Conservation (phyloP, 139 green algal genomes). For the Axilococcus clingmanii region DNA sequence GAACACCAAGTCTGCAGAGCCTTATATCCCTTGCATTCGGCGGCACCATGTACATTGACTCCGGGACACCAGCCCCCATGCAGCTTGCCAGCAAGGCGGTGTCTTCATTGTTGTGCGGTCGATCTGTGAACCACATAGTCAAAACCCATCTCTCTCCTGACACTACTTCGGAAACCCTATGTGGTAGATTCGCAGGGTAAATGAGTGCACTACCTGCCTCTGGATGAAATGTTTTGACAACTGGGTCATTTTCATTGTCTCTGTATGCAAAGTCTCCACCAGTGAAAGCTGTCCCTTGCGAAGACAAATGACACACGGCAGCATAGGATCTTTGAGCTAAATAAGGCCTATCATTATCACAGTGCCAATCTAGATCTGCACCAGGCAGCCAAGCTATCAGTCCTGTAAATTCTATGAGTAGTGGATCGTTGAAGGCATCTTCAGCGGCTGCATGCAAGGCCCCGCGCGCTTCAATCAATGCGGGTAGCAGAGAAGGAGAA, state of each 20-base stretch:
- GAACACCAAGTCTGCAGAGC: no score
- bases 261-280: constrained; percentile 16
- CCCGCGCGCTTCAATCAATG: no score
- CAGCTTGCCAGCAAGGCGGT: constrained; percentile 9
- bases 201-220: constrained; percentile 6
- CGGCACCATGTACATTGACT: no score
- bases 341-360: constrained; percentile 24
- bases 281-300: constrained; percentile 1
- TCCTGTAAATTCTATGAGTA: constrained; percentile 28
- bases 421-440: background rate
- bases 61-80: no score
- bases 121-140: constrained; percentile 23
- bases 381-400: constrained; percentile 19
- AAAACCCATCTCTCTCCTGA: constrained; percentile 18
- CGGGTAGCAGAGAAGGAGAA: no score
- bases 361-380: constrained; percentile 13
- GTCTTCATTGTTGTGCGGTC: constrained; percentile 13
- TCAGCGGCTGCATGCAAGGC: no score
- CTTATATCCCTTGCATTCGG: no score
- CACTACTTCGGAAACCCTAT: constrained; percentile 2
- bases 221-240: background rate
- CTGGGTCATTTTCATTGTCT: background rate
- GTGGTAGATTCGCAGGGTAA: background rate
- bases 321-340: constrained; percentile 11
- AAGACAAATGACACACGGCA: constrained; percentile 19